phyloP scores from a whole-genome alignment of 176 grass and related monocot genomes.

The Carex scoparia region DNA sequence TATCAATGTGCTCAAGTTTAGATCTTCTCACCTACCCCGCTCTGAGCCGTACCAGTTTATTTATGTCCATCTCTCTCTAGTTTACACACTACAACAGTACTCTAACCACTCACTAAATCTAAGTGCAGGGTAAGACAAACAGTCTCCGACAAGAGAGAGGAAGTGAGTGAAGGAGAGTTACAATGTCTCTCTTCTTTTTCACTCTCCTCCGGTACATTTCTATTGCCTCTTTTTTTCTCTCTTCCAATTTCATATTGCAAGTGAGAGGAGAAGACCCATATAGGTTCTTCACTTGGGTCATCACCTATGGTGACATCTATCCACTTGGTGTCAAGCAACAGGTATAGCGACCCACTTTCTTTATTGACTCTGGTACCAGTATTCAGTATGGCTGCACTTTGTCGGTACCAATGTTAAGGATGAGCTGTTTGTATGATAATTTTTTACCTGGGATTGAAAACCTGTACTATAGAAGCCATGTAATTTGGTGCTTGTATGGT shows the following conservation, averaged over 20 bases:
- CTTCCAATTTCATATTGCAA: neutral
- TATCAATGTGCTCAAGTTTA: neutral
- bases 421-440: neutral
- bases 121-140: neutral
- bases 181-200: conserved; percentile 19
- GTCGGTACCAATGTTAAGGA: neutral
- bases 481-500: neutral
- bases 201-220: neutral
- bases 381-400: neutral
- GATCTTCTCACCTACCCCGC: conserved; percentile 8
- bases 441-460: neutral
- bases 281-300: conserved; percentile 76
- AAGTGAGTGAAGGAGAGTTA: neutral
- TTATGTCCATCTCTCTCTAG: neutral
- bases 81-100: neutral
- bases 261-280: conserved; percentile 60
- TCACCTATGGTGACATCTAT: conserved; percentile 76
- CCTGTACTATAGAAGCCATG: neutral
- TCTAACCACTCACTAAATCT: neutral
- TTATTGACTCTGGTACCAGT: neutral
- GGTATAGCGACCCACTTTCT: conserved; percentile 16
- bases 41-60: neutral
- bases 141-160: neutral
- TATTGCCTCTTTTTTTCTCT: conserved; percentile 8
- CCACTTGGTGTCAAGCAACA: conserved; percentile 78